phyloP scores from a whole-genome alignment of 2,329 filamentous ascomycete species.

The Penicillium vulpinum region DNA sequence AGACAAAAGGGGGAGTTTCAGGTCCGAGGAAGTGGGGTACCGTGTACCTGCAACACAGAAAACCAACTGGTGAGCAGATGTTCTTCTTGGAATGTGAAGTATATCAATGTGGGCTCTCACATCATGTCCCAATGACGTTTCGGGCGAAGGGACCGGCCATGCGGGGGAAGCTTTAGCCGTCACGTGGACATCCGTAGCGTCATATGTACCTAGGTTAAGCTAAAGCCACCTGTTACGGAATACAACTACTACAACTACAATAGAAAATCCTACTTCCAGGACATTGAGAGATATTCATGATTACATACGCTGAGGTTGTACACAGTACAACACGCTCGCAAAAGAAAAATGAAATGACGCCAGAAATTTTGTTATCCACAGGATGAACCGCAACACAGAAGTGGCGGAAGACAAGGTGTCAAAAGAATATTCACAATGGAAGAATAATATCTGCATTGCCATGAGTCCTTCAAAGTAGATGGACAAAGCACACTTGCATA shows the following conservation, averaged over 20 bases:
- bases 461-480: not conserved
- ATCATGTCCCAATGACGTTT: slow-evolving; percentile 27
- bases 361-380: slow-evolving; percentile 25
- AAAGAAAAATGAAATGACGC: slow-evolving; percentile 13
- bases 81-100: slow-evolving; percentile 1
- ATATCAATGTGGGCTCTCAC: not conserved
- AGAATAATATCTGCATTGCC: slow-evolving; percentile 20
- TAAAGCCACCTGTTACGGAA: no score
- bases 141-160: slow-evolving; percentile 31
- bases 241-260: not conserved
- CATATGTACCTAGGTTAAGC: no score
- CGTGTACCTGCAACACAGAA: slow-evolving; percentile 3
- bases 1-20: not conserved
- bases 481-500: slow-evolving; percentile 8
- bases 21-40: not conserved
- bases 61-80: no score
- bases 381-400: slow-evolving; percentile 9
- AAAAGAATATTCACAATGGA: slow-evolving; percentile 28
- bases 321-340: slow-evolving; percentile 22
- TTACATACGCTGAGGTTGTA: slow-evolving; percentile 14
- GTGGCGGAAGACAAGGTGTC: slow-evolving; percentile 17
- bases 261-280: not conserved
- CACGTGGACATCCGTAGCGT: slow-evolving; percentile 9
- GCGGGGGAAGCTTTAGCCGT: slow-evolving; percentile 1
- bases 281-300: slow-evolving; percentile 2